A percentile compares a stretch with the other conserved stretches of the same genome.
Conservation (phyloP, 2,329 filamentous ascomycete genomes). For the Aureobasidium sp. region DNA sequence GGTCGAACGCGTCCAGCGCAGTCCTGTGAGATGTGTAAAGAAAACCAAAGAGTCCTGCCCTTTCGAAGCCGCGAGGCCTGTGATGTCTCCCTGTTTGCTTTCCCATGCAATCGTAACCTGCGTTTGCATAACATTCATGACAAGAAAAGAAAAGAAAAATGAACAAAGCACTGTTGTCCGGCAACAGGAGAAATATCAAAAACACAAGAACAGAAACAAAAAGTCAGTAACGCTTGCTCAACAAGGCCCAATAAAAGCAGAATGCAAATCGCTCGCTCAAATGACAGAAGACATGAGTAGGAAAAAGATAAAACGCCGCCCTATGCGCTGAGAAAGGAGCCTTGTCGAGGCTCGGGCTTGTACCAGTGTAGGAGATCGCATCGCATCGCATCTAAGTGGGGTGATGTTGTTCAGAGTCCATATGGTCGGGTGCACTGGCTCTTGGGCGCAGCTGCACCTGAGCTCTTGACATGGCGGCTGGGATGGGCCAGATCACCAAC, state of each 20-base stretch:
- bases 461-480: slow-evolving; percentile 22
- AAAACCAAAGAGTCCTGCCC: slow-evolving; percentile 4
- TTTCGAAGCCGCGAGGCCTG: slow-evolving; percentile 9
- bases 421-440: slow-evolving; percentile 32
- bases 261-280: slow-evolving; percentile 11
- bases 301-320: slow-evolving; percentile 6
- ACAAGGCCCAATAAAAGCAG: slow-evolving; percentile 7
- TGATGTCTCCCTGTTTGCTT: slow-evolving; percentile 1
- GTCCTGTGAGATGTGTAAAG: neutral
- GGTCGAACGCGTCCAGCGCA: neutral
- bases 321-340: neutral
- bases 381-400: slow-evolving; percentile 10
- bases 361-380: slow-evolving; percentile 5
- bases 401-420: neutral
- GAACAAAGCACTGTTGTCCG: neutral
- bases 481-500: slow-evolving; percentile 34
- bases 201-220: neutral
- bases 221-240: slow-evolving; percentile 5
- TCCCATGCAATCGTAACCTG: slow-evolving; percentile 13
- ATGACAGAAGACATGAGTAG: neutral
- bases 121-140: slow-evolving; percentile 12
- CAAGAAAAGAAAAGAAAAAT: neutral
- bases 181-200: neutral
- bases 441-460: slow-evolving; percentile 18
- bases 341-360: neutral